Evolutionary conservation across 306 rosid genomes (phyloP).

Genomic region (Vigna unguiculata): DNA sequence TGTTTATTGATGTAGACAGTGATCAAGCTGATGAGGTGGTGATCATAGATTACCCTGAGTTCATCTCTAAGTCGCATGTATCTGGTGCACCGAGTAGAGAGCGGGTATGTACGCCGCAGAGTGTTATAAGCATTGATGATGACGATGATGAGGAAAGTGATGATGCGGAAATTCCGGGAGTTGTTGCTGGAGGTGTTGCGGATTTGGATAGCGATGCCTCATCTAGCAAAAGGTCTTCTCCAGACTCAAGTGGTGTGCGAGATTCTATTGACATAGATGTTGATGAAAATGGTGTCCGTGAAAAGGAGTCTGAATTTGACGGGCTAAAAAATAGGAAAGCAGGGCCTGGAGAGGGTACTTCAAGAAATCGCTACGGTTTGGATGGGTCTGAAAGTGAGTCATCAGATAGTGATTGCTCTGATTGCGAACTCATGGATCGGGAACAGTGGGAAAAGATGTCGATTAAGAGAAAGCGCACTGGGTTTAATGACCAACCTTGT

Average conservation of each 20-base stretch:
- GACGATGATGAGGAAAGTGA: conserved; percentile 66
- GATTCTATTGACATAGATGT: conserved; percentile 46
- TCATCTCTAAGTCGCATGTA: conserved; percentile 40
- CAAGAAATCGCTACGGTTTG: conserved; percentile 64
- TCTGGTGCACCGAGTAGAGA: conserved; percentile 51
- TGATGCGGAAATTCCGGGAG: conserved; percentile 43
- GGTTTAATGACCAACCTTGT: conserved; percentile 46
- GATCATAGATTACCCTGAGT: conserved; percentile 58
- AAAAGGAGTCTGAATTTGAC: conserved; percentile 52
- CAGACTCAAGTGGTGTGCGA: conserved; percentile 40
- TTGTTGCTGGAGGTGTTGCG: conserved; percentile 56
- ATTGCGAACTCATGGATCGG: conserved; percentile 75
- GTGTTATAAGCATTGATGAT: conserved; percentile 68
- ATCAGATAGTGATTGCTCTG: conserved; percentile 78
- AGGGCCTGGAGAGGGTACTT: conserved; percentile 45
- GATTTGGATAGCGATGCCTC: conserved; percentile 85
- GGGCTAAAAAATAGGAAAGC: conserved; percentile 52
- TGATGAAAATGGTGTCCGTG: conserved; percentile 50
- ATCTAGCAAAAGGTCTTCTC: conserved; percentile 61
- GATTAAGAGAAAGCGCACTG: conserved; percentile 59
- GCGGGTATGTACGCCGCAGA: conserved; percentile 45
- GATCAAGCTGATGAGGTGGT: conserved; percentile 65
- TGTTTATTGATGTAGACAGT: conserved; percentile 70
- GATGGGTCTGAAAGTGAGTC: conserved; percentile 52
- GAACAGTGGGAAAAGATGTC: conserved; percentile 84